A percentile compares a stretch with the other conserved stretches of the same genome.
These are phyloP conservation scores for Amphicarpaea edgeworthii DNA, from an alignment of 306 rosid genomes.

Conservation along the genomic window DNA sequence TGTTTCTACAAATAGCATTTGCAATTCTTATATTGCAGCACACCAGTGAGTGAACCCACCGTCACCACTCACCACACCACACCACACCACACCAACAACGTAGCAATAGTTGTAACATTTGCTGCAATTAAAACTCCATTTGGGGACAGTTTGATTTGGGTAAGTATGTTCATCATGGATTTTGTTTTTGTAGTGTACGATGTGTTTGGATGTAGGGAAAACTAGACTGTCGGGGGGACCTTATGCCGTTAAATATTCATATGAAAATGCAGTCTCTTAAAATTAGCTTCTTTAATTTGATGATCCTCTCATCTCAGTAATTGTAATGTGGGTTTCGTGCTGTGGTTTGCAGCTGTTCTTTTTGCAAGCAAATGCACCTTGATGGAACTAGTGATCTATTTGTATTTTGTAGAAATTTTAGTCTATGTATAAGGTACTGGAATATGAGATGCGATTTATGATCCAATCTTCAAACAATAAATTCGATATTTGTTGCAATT, in stretches of 20 bases:
- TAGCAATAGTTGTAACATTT: neutral
- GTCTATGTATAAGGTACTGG: neutral
- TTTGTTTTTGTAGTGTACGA: neutral
- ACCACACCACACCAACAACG: slow-evolving; percentile 36
- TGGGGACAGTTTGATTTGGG: slow-evolving; percentile 13
- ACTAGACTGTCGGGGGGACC: no score
- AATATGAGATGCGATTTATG: slow-evolving; percentile 5
- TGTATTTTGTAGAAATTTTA: neutral
- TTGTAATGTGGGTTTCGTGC: neutral
- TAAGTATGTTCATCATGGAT: slow-evolving; percentile 20
- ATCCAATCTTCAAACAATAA: neutral
- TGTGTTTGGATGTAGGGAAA: slow-evolving; percentile 36
- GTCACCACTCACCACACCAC: no score
- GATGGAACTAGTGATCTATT: slow-evolving; percentile 1
- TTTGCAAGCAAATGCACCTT: slow-evolving; percentile 6
- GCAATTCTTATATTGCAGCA: slow-evolving; percentile 16
- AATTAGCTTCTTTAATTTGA: neutral
- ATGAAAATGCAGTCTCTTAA: neutral
- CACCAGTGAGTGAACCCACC: slow-evolving; percentile 17
- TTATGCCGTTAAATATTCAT: no score
- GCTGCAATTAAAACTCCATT: neutral
- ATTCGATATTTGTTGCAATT: neutral
- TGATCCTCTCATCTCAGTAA: slow-evolving; percentile 12
- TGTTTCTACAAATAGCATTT: slow-evolving; percentile 1
- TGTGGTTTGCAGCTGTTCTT: neutral